Evolutionary conservation across 306 rosid genomes (phyloP).

Genomic region (Psophocarpus tetragonolobus): DNA sequence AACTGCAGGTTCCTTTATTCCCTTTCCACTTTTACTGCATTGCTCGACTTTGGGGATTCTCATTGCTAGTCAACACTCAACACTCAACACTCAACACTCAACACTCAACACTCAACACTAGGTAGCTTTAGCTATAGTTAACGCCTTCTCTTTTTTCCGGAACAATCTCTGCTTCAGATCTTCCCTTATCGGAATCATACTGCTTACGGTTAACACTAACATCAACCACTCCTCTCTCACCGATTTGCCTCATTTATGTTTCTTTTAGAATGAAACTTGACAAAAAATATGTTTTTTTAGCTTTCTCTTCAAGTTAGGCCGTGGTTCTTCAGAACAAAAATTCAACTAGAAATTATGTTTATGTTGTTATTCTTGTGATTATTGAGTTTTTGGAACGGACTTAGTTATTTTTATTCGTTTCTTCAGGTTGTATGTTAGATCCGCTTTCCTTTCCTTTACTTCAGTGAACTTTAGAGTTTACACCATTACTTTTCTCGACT

Average conservation of each 20-base stretch:
- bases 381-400: not conserved
- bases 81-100: too few relatives aligned
- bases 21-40: not conserved
- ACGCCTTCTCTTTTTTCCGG: not conserved
- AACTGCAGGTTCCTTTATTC: constrained; percentile 67
- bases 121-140: not conserved
- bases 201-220: not conserved
- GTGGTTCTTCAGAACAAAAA: not conserved
- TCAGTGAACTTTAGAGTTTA: not conserved
- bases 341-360: not conserved
- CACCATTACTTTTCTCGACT: not conserved
- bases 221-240: not conserved
- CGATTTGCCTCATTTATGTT: constrained; percentile 3
- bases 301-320: not conserved
- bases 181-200: not conserved
- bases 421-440: constrained; percentile 7
- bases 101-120: too few relatives aligned
- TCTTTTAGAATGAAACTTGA: not conserved
- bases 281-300: not conserved
- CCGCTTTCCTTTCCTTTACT: not conserved
- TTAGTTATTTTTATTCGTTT: not conserved
- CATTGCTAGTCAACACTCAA: not conserved
- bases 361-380: not conserved
- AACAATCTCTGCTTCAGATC: constrained; percentile 24
- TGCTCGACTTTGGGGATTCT: not conserved